phyloP scores from a whole-genome alignment of 2,329 filamentous ascomycete genomes.

The Aspergillus bombycis region DNA sequence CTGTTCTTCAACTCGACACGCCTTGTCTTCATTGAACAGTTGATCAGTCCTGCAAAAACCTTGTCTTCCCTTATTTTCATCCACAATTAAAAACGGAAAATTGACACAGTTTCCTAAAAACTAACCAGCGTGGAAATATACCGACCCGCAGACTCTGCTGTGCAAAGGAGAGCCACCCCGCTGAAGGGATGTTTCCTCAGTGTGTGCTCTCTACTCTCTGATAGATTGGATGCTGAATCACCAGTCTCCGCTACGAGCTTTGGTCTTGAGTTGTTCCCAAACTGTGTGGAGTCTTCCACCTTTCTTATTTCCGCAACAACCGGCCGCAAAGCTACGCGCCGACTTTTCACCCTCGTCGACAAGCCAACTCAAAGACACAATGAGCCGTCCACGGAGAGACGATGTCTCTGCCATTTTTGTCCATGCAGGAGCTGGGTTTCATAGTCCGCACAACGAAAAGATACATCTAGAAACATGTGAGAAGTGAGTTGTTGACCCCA shows the following conservation, averaged over 20 bases:
- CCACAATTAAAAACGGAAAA: neutral
- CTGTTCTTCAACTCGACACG: neutral
- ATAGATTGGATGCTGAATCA: neutral
- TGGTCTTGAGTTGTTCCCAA: slow-evolving; percentile 5
- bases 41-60: neutral
- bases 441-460: slow-evolving; percentile 82
- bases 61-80: neutral
- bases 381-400: slow-evolving; percentile 42
- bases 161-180: neutral
- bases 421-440: slow-evolving; percentile 92
- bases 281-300: slow-evolving; percentile 3
- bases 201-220: neutral
- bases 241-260: slow-evolving; percentile 1
- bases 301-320: neutral
- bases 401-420: slow-evolving; percentile 81
- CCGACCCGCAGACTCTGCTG: neutral
- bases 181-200: slow-evolving; percentile 1
- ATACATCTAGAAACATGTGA: slow-evolving; percentile 84
- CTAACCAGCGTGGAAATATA: neutral
- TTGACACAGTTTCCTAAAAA: neutral
- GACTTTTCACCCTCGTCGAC: neutral
- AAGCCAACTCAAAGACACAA: slow-evolving; percentile 20
- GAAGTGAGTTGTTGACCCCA: slow-evolving; percentile 64
- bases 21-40: neutral
- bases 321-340: slow-evolving; percentile 1